These are phyloP conservation scores for Macaranga tanarius DNA, from an alignment of 441 rosid genomes.

Conservation along the genomic window DNA sequence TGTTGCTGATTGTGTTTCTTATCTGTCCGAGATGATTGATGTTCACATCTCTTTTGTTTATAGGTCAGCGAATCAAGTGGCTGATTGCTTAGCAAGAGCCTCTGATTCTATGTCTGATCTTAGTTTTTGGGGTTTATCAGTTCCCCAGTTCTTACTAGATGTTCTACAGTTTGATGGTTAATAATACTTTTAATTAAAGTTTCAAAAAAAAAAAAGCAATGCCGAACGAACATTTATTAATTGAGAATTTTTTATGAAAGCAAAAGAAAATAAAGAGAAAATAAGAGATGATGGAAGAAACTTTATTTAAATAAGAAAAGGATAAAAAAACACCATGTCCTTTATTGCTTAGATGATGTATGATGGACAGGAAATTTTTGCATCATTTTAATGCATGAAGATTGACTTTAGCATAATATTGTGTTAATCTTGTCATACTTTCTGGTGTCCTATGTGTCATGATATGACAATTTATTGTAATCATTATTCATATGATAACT, in stretches of 20 bases:
- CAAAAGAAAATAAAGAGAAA: not conserved
- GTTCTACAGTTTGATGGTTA: too few relatives aligned
- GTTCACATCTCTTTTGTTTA: too few relatives aligned
- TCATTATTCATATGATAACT: not conserved
- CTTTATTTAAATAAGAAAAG: not conserved
- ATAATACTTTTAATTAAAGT: too few relatives aligned
- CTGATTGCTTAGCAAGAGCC: too few relatives aligned
- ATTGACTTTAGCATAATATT: not conserved
- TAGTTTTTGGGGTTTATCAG: too few relatives aligned
- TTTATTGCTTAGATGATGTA: not conserved
- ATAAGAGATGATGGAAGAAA: not conserved
- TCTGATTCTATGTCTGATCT: too few relatives aligned
- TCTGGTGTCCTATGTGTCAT: not conserved
- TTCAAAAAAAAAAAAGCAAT: too few relatives aligned
- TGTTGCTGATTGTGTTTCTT: too few relatives aligned
- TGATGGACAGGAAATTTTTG: not conserved
- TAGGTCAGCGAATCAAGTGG: too few relatives aligned
- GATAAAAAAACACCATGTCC: not conserved
- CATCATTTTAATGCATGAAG: not conserved
- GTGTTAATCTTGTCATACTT: too few relatives aligned
- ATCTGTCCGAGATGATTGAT: too few relatives aligned
- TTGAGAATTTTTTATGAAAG: not conserved
- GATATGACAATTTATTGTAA: not conserved
- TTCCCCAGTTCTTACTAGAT: too few relatives aligned
- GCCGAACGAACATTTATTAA: not conserved